A percentile compares a stretch with the other conserved stretches of the same genome.
Evolutionary conservation across 495 filamentous ascomycete genomes (phyloP).

Genomic region (Penicillium coprophilum): DNA sequence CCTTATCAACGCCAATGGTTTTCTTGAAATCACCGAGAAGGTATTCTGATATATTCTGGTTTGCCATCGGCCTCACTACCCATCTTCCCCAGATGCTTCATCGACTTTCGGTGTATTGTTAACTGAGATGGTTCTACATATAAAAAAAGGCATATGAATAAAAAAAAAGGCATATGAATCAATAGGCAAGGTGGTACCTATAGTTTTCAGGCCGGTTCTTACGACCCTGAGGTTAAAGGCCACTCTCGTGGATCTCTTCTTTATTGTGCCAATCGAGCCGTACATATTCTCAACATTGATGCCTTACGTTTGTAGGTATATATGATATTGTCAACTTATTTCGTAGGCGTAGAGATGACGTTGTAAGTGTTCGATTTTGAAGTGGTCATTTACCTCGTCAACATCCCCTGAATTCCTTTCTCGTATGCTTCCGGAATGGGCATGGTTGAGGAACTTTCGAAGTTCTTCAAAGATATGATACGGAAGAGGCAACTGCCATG

Average conservation of each 20-base stretch:
- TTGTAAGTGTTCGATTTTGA: neutral
- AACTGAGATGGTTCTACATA: neutral
- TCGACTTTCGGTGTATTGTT: neutral
- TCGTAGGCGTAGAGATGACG: neutral
- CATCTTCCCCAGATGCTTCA: conserved; percentile 1
- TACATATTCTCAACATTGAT: neutral
- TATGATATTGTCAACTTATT: neutral
- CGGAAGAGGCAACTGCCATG: neutral
- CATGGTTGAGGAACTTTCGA: neutral
- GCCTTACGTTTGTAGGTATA: neutral
- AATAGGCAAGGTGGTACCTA: neutral
- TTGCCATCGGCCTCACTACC: neutral
- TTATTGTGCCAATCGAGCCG: neutral
- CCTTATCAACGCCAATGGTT: neutral
- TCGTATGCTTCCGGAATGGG: neutral
- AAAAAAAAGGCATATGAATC: neutral
- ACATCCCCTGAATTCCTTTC: neutral
- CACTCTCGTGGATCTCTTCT: neutral
- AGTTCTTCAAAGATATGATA: neutral
- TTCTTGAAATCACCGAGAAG: neutral
- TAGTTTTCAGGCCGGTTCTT: neutral
- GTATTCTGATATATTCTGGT: conserved; percentile 2
- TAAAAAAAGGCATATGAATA: neutral
- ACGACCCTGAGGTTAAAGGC: neutral
- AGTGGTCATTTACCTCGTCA: neutral